phyloP scores from a whole-genome alignment of 176 grass and related monocot genomes.

The Phoenix dactylifera region DNA sequence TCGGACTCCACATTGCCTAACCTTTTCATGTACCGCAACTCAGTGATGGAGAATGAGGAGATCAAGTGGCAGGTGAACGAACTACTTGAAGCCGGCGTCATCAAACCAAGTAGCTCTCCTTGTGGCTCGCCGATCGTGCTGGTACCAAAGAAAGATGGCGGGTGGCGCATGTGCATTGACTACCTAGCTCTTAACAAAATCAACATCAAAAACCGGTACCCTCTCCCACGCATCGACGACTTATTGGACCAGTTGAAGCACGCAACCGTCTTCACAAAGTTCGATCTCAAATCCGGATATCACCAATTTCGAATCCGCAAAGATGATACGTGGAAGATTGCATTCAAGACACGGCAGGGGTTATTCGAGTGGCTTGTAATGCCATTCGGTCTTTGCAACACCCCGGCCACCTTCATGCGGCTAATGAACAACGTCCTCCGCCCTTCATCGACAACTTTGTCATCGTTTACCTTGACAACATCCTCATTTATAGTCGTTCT shows the following conservation, averaged over 20 bases:
- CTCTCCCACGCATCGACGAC: too few relatives aligned
- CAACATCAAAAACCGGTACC: too few relatives aligned
- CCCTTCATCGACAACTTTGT: background rate
- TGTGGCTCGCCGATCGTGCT: too few relatives aligned
- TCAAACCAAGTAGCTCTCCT: too few relatives aligned
- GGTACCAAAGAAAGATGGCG: too few relatives aligned
- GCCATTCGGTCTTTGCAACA: slow-evolving; percentile 14
- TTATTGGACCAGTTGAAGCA: background rate
- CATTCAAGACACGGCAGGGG: slow-evolving; percentile 14
- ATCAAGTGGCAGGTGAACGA: background rate
- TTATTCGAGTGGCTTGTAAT: slow-evolving; percentile 20
- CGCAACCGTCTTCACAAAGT: background rate
- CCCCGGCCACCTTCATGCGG: slow-evolving; percentile 10
- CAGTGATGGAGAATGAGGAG: background rate
- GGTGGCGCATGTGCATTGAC: too few relatives aligned
- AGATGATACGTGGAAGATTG: slow-evolving; percentile 9
- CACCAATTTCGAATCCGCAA: slow-evolving; percentile 9
- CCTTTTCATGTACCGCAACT: background rate
- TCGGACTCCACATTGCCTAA: background rate
- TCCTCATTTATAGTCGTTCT: slow-evolving; percentile 1
- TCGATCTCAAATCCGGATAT: slow-evolving; percentile 13
- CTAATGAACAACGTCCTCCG: slow-evolving; percentile 2
- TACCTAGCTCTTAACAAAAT: too few relatives aligned
- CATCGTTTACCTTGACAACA: slow-evolving; percentile 2
- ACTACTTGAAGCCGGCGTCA: too few relatives aligned